These are phyloP conservation scores for Pythium myriotylum DNA, from an alignment of 352 stramenopile genomes.

Conservation along the genomic window DNA sequence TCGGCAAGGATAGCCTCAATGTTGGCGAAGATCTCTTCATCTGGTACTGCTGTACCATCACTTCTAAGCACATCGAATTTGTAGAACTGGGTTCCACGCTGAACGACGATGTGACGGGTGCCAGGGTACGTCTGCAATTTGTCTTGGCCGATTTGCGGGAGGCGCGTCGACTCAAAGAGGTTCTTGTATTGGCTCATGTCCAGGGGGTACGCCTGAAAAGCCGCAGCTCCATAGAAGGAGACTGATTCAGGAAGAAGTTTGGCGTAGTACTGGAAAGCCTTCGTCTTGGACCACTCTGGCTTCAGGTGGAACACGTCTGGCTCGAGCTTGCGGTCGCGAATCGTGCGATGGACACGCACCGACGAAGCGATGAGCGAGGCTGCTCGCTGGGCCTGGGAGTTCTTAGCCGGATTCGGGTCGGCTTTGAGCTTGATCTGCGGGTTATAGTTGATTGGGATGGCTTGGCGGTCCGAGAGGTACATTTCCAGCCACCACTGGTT, in stretches of 20 bases:
- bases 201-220: slow-evolving; percentile 84
- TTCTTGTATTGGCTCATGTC: slow-evolving; percentile 94
- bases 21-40: slow-evolving; percentile 83
- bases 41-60: slow-evolving; percentile 55
- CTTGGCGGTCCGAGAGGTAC: slow-evolving; percentile 88
- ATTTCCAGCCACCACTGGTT: slow-evolving; percentile 94
- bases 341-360: slow-evolving; percentile 80
- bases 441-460: slow-evolving; percentile 91
- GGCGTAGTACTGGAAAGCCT: slow-evolving; percentile 78
- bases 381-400: slow-evolving; percentile 79
- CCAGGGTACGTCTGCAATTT: slow-evolving; percentile 63
- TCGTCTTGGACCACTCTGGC: slow-evolving; percentile 74
- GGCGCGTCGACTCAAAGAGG: slow-evolving; percentile 82
- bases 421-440: slow-evolving; percentile 90
- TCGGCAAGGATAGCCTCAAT: slow-evolving; percentile 83
- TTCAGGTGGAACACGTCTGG: slow-evolving; percentile 92
- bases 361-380: slow-evolving; percentile 87
- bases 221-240: slow-evolving; percentile 88
- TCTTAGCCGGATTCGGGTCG: slow-evolving; percentile 81
- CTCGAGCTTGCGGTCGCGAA: slow-evolving; percentile 80
- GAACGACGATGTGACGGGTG: slow-evolving; percentile 84
- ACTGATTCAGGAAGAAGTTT: slow-evolving; percentile 81
- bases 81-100: slow-evolving; percentile 87
- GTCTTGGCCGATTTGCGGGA: slow-evolving; percentile 70
- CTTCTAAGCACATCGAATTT: slow-evolving; percentile 82